phyloP scores from a whole-genome alignment of 2,329 filamentous ascomycete species.

The Fusarium transvaalense region DNA sequence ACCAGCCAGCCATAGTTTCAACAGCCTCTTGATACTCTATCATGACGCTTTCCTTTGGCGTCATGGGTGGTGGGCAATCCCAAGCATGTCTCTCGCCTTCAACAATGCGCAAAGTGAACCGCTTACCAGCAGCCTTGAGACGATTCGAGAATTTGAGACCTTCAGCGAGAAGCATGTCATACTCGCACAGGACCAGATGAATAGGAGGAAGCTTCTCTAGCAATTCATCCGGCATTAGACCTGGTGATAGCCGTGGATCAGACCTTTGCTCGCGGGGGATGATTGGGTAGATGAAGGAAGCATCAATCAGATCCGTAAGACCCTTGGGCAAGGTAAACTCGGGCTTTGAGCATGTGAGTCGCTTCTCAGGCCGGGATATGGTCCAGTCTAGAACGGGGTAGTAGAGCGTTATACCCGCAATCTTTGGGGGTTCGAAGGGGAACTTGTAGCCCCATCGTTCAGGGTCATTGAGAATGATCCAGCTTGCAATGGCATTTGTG shows the following conservation, averaged over 20 bases:
- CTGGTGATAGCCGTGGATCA: constrained; percentile 70
- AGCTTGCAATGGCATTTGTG: constrained; percentile 65
- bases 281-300: constrained; percentile 69
- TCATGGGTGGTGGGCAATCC: constrained; percentile 62
- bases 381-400: constrained; percentile 75
- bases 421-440: constrained; percentile 57
- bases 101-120: constrained; percentile 58
- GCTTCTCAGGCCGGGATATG: constrained; percentile 66
- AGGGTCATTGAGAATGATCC: constrained; percentile 61
- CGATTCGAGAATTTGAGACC: constrained; percentile 72
- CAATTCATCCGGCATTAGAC: constrained; percentile 66
- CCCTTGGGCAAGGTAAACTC: constrained; percentile 69
- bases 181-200: constrained; percentile 72
- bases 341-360: constrained; percentile 64
- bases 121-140: constrained; percentile 56
- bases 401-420: constrained; percentile 68
- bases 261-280: constrained; percentile 59
- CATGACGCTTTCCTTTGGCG: constrained; percentile 59
- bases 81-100: constrained; percentile 62
- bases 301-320: constrained; percentile 73
- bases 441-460: constrained; percentile 55
- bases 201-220: constrained; percentile 66
- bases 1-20: constrained; percentile 57
- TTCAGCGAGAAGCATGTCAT: constrained; percentile 73
- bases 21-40: constrained; percentile 62